Evolutionary conservation across 1,284 basidiomycete species (phyloP).

Genomic region (Leccinum subatratum): DNA sequence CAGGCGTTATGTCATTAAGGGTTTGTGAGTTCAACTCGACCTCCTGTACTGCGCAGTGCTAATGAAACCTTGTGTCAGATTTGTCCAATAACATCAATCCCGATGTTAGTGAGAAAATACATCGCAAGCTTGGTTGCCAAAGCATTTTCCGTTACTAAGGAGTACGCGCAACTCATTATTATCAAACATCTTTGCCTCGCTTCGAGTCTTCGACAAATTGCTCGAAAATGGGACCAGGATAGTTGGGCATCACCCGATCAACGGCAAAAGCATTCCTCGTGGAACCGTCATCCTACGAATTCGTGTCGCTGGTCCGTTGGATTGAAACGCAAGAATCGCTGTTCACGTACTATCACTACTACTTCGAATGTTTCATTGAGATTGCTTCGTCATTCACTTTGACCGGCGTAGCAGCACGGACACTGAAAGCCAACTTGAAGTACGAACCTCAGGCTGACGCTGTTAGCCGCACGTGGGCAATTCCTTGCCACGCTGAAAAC

Average conservation of each 20-base stretch:
- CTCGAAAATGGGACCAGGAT: conserved; percentile 92
- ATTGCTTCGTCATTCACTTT: too few species aligned
- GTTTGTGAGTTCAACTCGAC: conserved; percentile 55
- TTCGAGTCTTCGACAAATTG: conserved; percentile 91
- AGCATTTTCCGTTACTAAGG: conserved; percentile 86
- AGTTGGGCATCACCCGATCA: conserved; percentile 79
- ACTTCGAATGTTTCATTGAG: too few species aligned
- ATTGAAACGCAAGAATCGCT: too few species aligned
- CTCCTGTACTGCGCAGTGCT: conserved; percentile 16
- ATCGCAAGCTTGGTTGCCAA: conserved; percentile 96
- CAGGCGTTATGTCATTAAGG: conserved; percentile 95
- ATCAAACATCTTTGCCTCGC: conserved; percentile 89
- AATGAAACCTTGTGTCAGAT: conserved; percentile 48
- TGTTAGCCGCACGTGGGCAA: conserved; percentile 71
- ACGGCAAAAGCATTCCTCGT: conserved; percentile 58
- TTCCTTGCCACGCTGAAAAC: conserved; percentile 94
- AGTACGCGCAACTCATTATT: conserved; percentile 94
- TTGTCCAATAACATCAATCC: conserved; percentile 98
- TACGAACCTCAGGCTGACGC: conserved; percentile 91
- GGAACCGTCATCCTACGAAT: too few species aligned
- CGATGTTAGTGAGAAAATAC: conserved; percentile 90
- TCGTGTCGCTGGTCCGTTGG: too few species aligned
- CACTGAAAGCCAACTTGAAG: conserved; percentile 40
- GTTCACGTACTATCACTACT: too few species aligned
- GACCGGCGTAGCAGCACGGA: too few species aligned